These are phyloP conservation scores for Cenchrus purpureus DNA, from an alignment of 176 grass and related monocot genomes.

Conservation along the genomic window DNA sequence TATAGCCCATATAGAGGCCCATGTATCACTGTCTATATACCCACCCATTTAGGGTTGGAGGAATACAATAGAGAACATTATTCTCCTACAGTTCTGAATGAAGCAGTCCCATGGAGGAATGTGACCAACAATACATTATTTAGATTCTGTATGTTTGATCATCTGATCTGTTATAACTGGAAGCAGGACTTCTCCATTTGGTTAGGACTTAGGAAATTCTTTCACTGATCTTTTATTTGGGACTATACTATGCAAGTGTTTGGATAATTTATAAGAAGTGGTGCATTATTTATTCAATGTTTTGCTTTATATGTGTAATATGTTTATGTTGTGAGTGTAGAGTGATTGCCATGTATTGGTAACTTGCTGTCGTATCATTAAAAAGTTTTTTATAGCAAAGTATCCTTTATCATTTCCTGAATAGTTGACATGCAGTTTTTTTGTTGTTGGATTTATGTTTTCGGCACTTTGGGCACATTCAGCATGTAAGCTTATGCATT, in stretches of 20 bases:
- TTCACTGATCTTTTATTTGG: neutral
- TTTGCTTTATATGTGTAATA: neutral
- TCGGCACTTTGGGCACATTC: neutral
- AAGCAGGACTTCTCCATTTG: constrained; percentile 10
- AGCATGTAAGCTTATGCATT: constrained; percentile 8
- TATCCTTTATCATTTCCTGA: neutral
- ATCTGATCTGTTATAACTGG: constrained; percentile 19
- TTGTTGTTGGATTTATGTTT: constrained; percentile 24
- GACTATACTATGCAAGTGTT: neutral
- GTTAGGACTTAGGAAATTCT: neutral
- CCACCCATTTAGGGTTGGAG: too few species aligned
- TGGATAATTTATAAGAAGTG: neutral
- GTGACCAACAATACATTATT: neutral
- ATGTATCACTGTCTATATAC: too few species aligned
- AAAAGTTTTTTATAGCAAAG: constrained; percentile 2
- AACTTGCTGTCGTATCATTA: neutral
- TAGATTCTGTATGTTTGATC: neutral
- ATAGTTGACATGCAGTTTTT: neutral
- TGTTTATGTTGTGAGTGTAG: constrained; percentile 17
- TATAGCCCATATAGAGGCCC: too few species aligned
- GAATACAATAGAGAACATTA: too few species aligned
- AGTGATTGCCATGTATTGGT: constrained; percentile 6
- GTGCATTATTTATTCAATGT: neutral
- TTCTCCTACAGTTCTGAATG: neutral
- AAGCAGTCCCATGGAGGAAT: neutral